Percentiles rank a stretch among this genome's conserved stretches.
phyloP scores from a whole-genome alignment of 805 yeast genomes.

The Saturnispora saitoi region DNA sequence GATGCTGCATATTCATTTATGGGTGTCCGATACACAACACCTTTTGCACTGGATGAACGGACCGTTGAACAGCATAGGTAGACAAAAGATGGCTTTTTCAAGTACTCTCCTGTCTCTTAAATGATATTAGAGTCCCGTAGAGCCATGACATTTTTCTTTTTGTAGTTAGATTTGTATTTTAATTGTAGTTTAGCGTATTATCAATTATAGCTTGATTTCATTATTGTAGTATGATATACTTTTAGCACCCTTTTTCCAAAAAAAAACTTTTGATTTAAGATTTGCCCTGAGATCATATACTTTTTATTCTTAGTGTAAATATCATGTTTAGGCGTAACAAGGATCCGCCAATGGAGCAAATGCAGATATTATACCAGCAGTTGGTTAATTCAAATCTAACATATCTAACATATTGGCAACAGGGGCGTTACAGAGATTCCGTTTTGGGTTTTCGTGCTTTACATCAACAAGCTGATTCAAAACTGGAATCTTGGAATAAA shows the following conservation, averaged over 20 bases:
- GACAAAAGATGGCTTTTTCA: constrained; percentile 5
- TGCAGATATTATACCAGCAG: constrained; percentile 13
- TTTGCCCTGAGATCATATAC: background rate
- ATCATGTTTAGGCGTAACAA: constrained; percentile 7
- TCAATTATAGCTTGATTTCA: too few relatives aligned
- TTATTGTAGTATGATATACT: too few relatives aligned
- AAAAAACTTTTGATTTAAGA: background rate
- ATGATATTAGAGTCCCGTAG: constrained; percentile 11
- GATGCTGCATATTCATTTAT: constrained; percentile 13
- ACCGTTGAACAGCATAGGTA: constrained; percentile 8
- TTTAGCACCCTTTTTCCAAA: too few relatives aligned
- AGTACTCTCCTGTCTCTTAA: constrained; percentile 1
- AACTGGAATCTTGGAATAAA: constrained; percentile 46
- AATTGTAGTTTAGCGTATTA: background rate
- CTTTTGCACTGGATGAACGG: background rate
- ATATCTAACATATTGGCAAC: constrained; percentile 3
- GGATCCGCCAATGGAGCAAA: constrained; percentile 6
- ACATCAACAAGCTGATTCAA: constrained; percentile 36
- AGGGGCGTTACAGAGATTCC: constrained; percentile 1
- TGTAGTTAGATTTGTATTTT: background rate
- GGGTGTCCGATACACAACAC: constrained; percentile 4
- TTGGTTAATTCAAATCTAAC: constrained; percentile 5
- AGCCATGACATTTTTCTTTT: constrained; percentile 6
- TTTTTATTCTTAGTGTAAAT: background rate
- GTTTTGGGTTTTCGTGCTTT: constrained; percentile 1